A percentile compares a stretch with the other conserved stretches of the same genome.
Conservation (phyloP, 2,329 filamentous ascomycete species). For the Neofusicoccum laricinum region DNA sequence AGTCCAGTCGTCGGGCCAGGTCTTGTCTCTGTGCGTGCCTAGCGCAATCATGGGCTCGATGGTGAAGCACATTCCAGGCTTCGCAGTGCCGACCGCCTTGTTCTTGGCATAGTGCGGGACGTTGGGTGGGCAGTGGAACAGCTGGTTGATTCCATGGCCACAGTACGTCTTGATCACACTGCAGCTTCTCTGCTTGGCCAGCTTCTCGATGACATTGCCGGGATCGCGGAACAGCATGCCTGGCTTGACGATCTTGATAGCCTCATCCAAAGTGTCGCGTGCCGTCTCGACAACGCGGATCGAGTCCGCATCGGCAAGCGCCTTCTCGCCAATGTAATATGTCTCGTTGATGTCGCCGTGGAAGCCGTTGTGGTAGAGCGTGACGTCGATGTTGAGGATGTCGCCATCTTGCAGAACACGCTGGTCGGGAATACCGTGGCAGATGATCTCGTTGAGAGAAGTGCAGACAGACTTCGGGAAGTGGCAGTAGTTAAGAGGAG, state of each 20-base stretch:
- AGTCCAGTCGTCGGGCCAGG: slow-evolving; percentile 99
- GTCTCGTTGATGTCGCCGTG: slow-evolving; percentile 98
- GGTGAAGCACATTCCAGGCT: slow-evolving; percentile 97
- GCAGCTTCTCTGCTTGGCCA: slow-evolving; percentile 80
- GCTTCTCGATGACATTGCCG: slow-evolving; percentile 92
- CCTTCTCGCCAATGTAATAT: slow-evolving; percentile 92
- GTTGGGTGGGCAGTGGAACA: slow-evolving; percentile 92
- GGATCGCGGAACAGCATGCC: slow-evolving; percentile 90
- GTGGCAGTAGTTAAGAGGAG: slow-evolving; percentile 89
- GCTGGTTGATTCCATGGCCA: slow-evolving; percentile 88
- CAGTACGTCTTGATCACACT: slow-evolving; percentile 95
- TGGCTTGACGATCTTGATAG: slow-evolving; percentile 89
- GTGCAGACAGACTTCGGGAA: slow-evolving; percentile 99
- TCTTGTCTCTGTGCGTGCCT: slow-evolving; percentile 87
- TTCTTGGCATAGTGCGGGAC: slow-evolving; percentile 98
- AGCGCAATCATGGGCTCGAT: slow-evolving; percentile 98
- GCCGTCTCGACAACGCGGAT: slow-evolving; percentile 89
- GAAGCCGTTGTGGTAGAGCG: slow-evolving; percentile 89
- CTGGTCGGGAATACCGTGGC: slow-evolving; percentile 95
- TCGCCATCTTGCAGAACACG: slow-evolving; percentile 85
- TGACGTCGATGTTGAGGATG: slow-evolving; percentile 95
- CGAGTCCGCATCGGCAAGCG: slow-evolving; percentile 76
- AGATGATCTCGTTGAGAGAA: slow-evolving; percentile 95
- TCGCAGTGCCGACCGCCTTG: slow-evolving; percentile 91
- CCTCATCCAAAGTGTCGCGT: slow-evolving; percentile 82